These are phyloP conservation scores for Microdochium trichocladiopsis DNA, from an alignment of 2,329 filamentous ascomycete genomes.

Conservation along the genomic window DNA sequence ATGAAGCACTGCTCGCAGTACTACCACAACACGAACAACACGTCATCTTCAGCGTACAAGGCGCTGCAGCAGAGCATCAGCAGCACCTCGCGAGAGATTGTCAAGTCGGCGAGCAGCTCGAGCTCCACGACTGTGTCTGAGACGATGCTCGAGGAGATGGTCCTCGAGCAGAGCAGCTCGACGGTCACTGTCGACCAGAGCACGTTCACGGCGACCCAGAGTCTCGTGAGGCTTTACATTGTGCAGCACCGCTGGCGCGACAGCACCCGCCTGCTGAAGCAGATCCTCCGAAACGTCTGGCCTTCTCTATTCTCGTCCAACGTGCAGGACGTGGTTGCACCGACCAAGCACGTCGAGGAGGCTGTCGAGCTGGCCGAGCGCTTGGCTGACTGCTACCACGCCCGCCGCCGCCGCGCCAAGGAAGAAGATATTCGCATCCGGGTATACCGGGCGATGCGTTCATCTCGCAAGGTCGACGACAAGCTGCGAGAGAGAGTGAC, in stretches of 20 bases:
- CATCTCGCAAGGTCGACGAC: slow-evolving; percentile 19
- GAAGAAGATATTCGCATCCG: slow-evolving; percentile 24
- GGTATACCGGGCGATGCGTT: slow-evolving; percentile 24
- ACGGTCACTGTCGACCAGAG: slow-evolving; percentile 28
- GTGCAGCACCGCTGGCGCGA: slow-evolving; percentile 38
- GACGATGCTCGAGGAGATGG: slow-evolving; percentile 31
- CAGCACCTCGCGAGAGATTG: slow-evolving; percentile 31
- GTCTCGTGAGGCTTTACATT: slow-evolving; percentile 31
- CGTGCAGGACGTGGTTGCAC: slow-evolving; percentile 33
- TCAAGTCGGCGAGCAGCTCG: slow-evolving; percentile 26
- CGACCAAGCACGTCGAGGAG: slow-evolving; percentile 32
- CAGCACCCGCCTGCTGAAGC: slow-evolving; percentile 35
- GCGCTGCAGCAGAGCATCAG: slow-evolving; percentile 35
- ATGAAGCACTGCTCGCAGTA: slow-evolving; percentile 32
- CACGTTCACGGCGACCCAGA: slow-evolving; percentile 31
- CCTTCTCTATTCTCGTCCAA: slow-evolving; percentile 34
- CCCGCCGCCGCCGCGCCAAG: slow-evolving; percentile 23
- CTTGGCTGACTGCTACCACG: slow-evolving; percentile 35
- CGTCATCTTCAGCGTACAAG: slow-evolving; percentile 22
- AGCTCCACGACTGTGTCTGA: slow-evolving; percentile 28
- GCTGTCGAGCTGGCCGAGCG: slow-evolving; percentile 36
- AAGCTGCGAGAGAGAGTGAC: slow-evolving; percentile 14
- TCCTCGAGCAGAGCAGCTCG: slow-evolving; percentile 32
- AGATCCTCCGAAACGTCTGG: slow-evolving; percentile 36
- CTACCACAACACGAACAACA: slow-evolving; percentile 26